phyloP scores from a whole-genome alignment of 2,329 filamentous ascomycete genomes.

The Didymella pomorum region DNA sequence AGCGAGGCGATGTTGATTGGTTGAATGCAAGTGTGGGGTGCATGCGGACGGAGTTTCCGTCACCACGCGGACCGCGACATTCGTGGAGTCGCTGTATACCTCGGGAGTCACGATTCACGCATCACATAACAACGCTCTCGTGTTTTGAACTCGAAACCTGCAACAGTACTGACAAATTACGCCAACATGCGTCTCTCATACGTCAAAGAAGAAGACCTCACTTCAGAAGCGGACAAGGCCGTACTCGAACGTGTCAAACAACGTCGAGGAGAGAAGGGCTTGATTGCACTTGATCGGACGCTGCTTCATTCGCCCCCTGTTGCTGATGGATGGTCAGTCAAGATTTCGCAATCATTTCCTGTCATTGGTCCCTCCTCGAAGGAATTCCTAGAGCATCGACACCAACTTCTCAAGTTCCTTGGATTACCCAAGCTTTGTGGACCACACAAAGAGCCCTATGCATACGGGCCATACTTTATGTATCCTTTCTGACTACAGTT shows the following conservation, averaged over 20 bases:
- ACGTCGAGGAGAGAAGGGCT: slow-evolving; percentile 58
- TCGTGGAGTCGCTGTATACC: not conserved
- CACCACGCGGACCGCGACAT: not conserved
- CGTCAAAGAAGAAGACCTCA: slow-evolving; percentile 50
- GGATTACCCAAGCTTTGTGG: too few species aligned
- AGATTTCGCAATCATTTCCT: too few species aligned
- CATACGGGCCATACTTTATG: too few species aligned
- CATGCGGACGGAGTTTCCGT: not conserved
- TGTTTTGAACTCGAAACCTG: not conserved
- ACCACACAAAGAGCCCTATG: too few species aligned
- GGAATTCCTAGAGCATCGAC: too few species aligned
- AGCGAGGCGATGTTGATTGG: slow-evolving; percentile 21
- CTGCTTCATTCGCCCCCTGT: slow-evolving; percentile 64
- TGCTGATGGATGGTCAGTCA: slow-evolving; percentile 61
- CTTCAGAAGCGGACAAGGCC: slow-evolving; percentile 57
- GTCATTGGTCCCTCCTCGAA: too few species aligned
- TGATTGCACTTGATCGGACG: slow-evolving; percentile 63
- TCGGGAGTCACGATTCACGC: not conserved
- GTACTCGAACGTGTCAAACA: slow-evolving; percentile 61
- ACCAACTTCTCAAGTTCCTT: too few species aligned
- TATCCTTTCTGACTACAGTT: not conserved
- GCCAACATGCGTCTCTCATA: slow-evolving; percentile 63
- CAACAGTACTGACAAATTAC: not conserved
- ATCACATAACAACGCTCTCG: not conserved
- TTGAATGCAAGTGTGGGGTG: slow-evolving; percentile 12